Evolutionary conservation across 2,329 filamentous ascomycete genomes (phyloP).

Genomic region (Botrytis porri): DNA sequence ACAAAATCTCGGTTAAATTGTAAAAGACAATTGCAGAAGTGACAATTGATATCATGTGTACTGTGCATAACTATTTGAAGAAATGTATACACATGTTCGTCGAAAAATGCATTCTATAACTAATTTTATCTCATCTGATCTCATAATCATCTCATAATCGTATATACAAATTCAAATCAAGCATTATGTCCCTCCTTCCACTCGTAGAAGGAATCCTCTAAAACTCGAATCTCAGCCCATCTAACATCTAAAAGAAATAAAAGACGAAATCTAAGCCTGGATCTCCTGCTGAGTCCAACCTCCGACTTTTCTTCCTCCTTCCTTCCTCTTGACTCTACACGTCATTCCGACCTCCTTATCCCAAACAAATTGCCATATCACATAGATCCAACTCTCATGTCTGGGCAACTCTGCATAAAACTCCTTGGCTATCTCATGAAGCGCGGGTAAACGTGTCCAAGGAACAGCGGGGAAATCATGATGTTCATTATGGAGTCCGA

Average conservation of each 20-base stretch:
- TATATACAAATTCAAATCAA: conserved; percentile 6
- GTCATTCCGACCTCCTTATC: conserved; percentile 86
- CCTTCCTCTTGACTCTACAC: conserved; percentile 88
- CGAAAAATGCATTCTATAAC: background rate
- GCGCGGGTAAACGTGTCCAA: conserved; percentile 78
- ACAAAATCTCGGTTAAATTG: background rate
- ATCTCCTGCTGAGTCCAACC: conserved; percentile 69
- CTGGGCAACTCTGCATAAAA: conserved; percentile 87
- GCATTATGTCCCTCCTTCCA: background rate
- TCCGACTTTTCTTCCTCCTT: conserved; percentile 65
- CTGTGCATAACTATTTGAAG: background rate
- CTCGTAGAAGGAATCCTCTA: background rate
- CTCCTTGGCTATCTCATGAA: conserved; percentile 79
- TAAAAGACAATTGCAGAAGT: background rate
- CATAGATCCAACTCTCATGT: conserved; percentile 87
- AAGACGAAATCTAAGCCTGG: conserved; percentile 46
- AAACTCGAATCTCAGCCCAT: background rate
- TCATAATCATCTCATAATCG: background rate
- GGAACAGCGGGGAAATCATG: conserved; percentile 97
- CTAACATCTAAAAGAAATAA: background rate
- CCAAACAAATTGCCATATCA: conserved; percentile 93
- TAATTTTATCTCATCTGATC: background rate
- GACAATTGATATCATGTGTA: background rate
- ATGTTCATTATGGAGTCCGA: conserved; percentile 97
- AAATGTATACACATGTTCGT: background rate